Base-by-base conservation (phyloP, 805 yeast genomes). In the Brettanomyces sp. region DNA sequence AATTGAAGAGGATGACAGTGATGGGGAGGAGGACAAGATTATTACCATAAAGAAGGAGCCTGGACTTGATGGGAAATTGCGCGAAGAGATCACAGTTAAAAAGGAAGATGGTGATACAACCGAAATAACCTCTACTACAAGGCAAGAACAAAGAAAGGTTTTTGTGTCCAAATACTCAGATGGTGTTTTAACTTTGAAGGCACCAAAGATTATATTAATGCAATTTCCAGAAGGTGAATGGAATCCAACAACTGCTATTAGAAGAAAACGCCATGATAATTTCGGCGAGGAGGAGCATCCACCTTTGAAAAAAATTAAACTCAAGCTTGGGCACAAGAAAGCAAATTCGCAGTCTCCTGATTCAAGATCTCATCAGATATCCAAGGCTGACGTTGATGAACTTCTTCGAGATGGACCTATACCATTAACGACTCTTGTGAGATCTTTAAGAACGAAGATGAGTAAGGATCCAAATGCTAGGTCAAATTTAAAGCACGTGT, bases 201-300 rank as follows among this genome's bases (percentile, higher is more conserved):
- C 89, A 1, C 78, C 84, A 5, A 70, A 76, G 12, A 69, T 71
- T 36, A 69, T 85, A 13, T 69, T 90, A 48, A 60, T 66, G 14
- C 74, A 74, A 35, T 88, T 89, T 66, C 93, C 93, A 2, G 66
- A 61, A 18, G 95, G 95, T 25, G 85, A 80, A 45, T 90, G 96
- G 96, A 82, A 82, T 63, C 91, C 96, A 22, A 59, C 62, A 33
- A 50, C 74, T 60, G 53, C 70, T 54, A 44, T 60, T 52, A 51
- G 60, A 61, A 45, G 66, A 54, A 38, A 55, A 47, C n/a, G 45
- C 39, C 14, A 14, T 18, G 11, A 7, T 9, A 21, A 13, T 4
- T 6, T 13, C 11, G 22, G 49, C 4, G 45, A 52, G 8, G 54
- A 48, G 1, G 24, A 49, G 5, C 56, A 46, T 25, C 52, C 58